Conservation (phyloP, 2,329 filamentous ascomycete species). For the Talaromyces funiculosus region DNA sequence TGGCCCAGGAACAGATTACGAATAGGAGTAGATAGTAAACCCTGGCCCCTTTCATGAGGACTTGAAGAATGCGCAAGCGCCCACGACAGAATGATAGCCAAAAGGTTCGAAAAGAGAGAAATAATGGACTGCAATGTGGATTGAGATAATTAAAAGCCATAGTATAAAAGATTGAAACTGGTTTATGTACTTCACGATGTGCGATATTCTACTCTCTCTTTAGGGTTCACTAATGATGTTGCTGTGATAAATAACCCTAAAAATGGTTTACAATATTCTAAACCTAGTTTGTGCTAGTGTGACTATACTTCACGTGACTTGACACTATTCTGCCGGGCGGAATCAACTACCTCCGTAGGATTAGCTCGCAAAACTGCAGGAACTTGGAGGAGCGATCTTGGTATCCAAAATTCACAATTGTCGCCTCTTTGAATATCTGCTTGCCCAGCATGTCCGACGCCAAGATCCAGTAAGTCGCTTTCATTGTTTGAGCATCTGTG, state of each 20-base stretch:
- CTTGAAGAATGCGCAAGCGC: too few relatives aligned
- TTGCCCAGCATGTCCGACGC: slow-evolving; percentile 55
- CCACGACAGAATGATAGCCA: too few relatives aligned
- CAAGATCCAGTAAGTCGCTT: slow-evolving; percentile 62
- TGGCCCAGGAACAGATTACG: too few relatives aligned
- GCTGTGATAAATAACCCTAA: not conserved
- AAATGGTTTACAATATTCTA: not conserved
- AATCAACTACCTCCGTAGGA: not conserved
- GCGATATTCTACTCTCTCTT: too few relatives aligned
- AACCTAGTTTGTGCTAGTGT: not conserved
- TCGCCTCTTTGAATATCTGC: slow-evolving; percentile 13
- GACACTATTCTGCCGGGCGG: slow-evolving; percentile 13
- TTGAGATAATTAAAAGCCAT: too few relatives aligned
- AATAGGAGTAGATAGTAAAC: too few relatives aligned
- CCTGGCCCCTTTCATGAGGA: too few relatives aligned
- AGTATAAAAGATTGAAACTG: too few relatives aligned
- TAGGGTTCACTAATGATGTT: too few relatives aligned
- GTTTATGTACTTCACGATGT: too few relatives aligned
- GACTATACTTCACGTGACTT: slow-evolving; percentile 19
- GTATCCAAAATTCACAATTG: not conserved
- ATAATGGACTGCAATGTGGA: too few relatives aligned
- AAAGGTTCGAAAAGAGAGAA: too few relatives aligned
- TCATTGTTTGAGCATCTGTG: slow-evolving; percentile 1
- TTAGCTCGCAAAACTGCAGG: slow-evolving; percentile 10
- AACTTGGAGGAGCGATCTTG: not conserved